Base-by-base conservation (phyloP, 805 yeast species). In the Tetrapisispora pingtungensis region DNA sequence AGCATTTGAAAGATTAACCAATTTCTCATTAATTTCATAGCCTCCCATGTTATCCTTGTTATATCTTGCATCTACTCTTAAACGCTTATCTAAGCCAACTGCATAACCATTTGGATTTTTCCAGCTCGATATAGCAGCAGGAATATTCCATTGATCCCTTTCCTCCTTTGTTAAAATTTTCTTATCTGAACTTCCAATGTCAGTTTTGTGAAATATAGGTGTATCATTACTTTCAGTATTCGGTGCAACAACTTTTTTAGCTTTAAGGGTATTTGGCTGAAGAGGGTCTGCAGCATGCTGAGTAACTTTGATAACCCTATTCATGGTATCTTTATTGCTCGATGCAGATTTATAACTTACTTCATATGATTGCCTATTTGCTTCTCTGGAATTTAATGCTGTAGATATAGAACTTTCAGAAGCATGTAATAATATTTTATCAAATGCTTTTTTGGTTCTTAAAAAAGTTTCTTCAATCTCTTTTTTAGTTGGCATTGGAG, bases 51-150 rank as follows among this genome's bases (percentile, higher is more conserved):
- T 48, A 0, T 67, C 61, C 7, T 66, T 64, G 10, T 56, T 62
- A 27, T 61, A 63, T 2, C 70, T 65, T 0, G 70, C 71, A 44
- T 69, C 73, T 13, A 74, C 72, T 2, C 78, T 72, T 44, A 85
- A 68, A 47, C 97, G 69, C 55, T 83, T 84, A 44, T 88, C 95
- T 34, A 89, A 62, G 0, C 83, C 78, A 37, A 89, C 80, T 0
- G 95, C 79, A 58, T 79, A 86, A 1, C 97, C 97, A 53, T 84
- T 83, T 15, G 89, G 85, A 61, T 93, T 93, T 62, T 88, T 89
- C 97, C 97, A 93, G 61, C 86, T 87, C 1, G 97, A 90, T 0
- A 90, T 76, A 1, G 94, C 86, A 0, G 95, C 80, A 0, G 97
- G 97, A 27, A 93, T 87, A 40, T 74, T 72, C 96, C 97, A 90